phyloP scores from a whole-genome alignment of 441 rosid species.

The Cnidoscolus chayamansa region DNA sequence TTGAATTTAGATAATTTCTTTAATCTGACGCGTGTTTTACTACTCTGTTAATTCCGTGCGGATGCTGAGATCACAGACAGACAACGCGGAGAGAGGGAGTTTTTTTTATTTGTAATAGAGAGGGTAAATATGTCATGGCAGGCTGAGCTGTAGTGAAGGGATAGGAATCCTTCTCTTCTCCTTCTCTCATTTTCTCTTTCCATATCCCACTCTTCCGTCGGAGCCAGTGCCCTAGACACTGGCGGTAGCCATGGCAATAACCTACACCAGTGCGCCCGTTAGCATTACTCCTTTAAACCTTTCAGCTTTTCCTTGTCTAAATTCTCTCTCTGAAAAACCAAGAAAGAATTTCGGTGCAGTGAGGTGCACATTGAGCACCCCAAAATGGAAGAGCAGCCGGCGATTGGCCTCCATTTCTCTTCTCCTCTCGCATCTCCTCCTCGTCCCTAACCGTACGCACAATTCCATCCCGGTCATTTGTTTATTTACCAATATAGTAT shows the following conservation, averaged over 20 bases:
- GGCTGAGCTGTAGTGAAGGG: background rate
- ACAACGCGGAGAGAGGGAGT: no score
- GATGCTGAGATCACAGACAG: no score
- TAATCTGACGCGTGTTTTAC: no score
- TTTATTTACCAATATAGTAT: background rate
- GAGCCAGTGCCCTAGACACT: background rate
- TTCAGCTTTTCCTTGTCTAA: constrained; percentile 6
- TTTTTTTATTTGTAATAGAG: no score
- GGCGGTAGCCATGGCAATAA: background rate
- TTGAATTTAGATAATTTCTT: no score
- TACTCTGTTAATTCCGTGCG: no score
- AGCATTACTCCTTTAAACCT: constrained; percentile 19
- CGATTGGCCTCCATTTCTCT: constrained; percentile 60
- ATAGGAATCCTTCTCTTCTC: background rate
- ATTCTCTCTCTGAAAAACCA: constrained; percentile 17
- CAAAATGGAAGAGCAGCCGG: constrained; percentile 40
- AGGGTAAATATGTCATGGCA: constrained; percentile 8
- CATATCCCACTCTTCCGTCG: background rate
- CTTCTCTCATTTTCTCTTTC: background rate
- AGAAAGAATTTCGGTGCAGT: constrained; percentile 12
- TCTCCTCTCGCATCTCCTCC: constrained; percentile 42
- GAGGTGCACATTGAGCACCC: constrained; percentile 36
- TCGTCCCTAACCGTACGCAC: constrained; percentile 43
- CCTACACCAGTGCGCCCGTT: constrained; percentile 25
- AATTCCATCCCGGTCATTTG: background rate